phyloP scores from a whole-genome alignment of 2,329 filamentous ascomycete genomes.

The Lizonia empirigonia region DNA sequence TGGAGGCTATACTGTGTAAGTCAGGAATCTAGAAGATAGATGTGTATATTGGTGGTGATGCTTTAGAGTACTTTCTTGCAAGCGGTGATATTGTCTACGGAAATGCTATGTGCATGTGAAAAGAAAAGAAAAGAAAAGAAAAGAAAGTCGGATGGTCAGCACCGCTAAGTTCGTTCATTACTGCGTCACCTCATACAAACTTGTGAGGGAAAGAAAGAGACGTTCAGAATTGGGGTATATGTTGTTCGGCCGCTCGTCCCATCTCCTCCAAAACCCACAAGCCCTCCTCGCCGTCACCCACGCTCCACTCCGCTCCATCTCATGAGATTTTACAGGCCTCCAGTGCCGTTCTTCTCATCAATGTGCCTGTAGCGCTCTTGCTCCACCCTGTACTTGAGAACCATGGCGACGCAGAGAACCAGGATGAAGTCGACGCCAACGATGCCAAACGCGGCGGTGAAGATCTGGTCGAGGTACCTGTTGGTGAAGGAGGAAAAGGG shows the following conservation, averaged over 20 bases:
- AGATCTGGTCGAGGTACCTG: conserved; percentile 73
- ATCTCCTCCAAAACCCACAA: conserved; percentile 29
- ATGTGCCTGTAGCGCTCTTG: conserved; percentile 78
- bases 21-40: neutral
- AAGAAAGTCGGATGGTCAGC: conserved; percentile 18
- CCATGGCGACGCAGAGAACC: conserved; percentile 72
- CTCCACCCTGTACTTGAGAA: conserved; percentile 82
- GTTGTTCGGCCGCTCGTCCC: conserved; percentile 14
- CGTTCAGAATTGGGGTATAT: conserved; percentile 25
- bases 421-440: conserved; percentile 72
- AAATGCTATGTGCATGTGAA: conserved; percentile 29
- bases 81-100: neutral
- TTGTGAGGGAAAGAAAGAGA: conserved; percentile 29
- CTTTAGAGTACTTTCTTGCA: neutral
- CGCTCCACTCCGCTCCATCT: neutral
- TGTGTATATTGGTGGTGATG: neutral
- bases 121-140: conserved; percentile 9
- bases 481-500: conserved; percentile 73
- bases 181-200: conserved; percentile 18
- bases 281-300: conserved; percentile 2
- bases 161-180: conserved; percentile 28
- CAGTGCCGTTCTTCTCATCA: conserved; percentile 70
- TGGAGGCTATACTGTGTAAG: neutral
- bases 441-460: conserved; percentile 79
- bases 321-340: conserved; percentile 29